phyloP scores from a whole-genome alignment of 768 basidiomycete species.

The Amanita exitialis region DNA sequence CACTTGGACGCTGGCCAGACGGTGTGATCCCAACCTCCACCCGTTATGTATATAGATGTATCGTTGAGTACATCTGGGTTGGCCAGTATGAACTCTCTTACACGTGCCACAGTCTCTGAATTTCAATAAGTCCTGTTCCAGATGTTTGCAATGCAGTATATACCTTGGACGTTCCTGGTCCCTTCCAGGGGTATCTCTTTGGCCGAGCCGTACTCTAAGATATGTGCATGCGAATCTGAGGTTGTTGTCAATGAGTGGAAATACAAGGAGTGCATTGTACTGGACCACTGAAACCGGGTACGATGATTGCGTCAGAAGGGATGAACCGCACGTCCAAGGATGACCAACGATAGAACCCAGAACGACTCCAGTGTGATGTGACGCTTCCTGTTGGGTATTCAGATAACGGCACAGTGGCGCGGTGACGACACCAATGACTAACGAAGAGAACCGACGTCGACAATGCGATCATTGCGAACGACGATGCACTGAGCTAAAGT shows the following conservation, averaged over 20 bases:
- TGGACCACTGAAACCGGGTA: slow-evolving; percentile 65
- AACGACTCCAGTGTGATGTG: slow-evolving; percentile 11
- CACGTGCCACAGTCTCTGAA: slow-evolving; percentile 51
- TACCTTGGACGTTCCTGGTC: slow-evolving; percentile 48
- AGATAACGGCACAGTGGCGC: slow-evolving; percentile 19
- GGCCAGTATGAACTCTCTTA: slow-evolving; percentile 49
- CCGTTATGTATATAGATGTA: slow-evolving; percentile 54
- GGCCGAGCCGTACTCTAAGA: slow-evolving; percentile 68
- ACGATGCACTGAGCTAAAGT: slow-evolving; percentile 55
- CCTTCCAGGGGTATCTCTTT: slow-evolving; percentile 56
- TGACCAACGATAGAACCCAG: not conserved
- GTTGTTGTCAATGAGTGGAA: not conserved
- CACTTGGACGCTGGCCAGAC: slow-evolving; percentile 49
- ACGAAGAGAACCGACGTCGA: slow-evolving; percentile 49
- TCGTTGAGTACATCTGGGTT: slow-evolving; percentile 49
- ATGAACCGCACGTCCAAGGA: slow-evolving; percentile 36
- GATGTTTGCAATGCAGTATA: slow-evolving; percentile 1
- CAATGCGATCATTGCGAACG: slow-evolving; percentile 38
- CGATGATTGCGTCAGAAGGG: slow-evolving; percentile 45
- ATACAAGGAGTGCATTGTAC: slow-evolving; percentile 13
- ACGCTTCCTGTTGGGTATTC: slow-evolving; percentile 13
- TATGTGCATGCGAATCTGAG: slow-evolving; percentile 70
- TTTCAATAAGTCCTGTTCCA: not conserved
- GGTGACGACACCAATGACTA: slow-evolving; percentile 12
- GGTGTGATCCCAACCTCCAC: slow-evolving; percentile 92